Evolutionary conservation across 2,329 filamentous ascomycete genomes (phyloP).

Genomic region (Graphiopsis chlorocephala): DNA sequence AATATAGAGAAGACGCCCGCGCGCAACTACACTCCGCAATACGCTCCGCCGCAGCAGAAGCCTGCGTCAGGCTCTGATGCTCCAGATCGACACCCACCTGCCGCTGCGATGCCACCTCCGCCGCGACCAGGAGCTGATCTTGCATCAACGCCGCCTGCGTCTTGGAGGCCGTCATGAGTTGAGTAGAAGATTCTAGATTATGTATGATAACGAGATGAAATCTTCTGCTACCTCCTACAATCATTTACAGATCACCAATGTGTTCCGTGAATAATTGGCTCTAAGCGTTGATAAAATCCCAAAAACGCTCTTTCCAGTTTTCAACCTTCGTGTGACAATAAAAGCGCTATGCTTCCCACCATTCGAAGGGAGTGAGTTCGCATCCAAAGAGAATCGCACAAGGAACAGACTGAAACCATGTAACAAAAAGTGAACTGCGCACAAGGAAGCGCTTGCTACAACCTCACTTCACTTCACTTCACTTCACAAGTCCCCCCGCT

Average conservation of each 20-base stretch:
- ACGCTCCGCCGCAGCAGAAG: not conserved
- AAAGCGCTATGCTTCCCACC: not conserved
- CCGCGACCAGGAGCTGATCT: not conserved
- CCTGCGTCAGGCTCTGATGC: not conserved
- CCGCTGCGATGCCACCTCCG: conserved; percentile 10
- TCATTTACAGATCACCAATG: not conserved
- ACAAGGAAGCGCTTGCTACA: not conserved
- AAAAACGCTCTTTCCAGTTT: not conserved
- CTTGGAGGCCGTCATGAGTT: conserved; percentile 9
- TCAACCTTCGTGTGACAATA: not conserved
- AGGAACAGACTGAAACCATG: not conserved
- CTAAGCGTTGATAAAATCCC: not conserved
- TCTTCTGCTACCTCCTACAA: not conserved
- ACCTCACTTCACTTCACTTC: not conserved
- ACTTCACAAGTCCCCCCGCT: not conserved
- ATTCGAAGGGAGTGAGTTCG: not conserved
- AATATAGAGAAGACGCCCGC: not conserved
- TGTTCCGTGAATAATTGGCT: not conserved
- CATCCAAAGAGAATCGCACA: not conserved
- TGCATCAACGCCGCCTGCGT: not conserved
- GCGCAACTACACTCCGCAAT: not conserved
- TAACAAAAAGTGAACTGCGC: not conserved
- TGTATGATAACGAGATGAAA: not conserved
- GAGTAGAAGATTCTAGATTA: not conserved
- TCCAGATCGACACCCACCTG: not conserved